These are phyloP conservation scores for Colletotrichum graminicola DNA, from an alignment of 2,329 filamentous ascomycete species.

Conservation along the genomic window DNA sequence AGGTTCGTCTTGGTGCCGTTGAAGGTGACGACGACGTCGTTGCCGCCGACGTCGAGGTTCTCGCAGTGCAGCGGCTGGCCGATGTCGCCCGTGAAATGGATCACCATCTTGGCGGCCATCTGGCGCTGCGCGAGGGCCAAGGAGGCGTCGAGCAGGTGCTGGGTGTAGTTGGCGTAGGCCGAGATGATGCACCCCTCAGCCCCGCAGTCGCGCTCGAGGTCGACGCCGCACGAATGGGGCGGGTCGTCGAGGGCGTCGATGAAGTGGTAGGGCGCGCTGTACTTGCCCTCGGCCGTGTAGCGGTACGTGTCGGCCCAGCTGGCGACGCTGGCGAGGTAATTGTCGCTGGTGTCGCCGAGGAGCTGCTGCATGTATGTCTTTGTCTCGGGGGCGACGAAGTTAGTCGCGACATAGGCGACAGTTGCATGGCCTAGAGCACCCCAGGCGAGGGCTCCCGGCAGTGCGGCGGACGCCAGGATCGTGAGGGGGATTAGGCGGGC, in stretches of 20 bases:
- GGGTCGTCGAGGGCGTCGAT: slow-evolving; percentile 43
- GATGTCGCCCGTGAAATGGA: slow-evolving; percentile 42
- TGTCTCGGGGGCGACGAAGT: slow-evolving; percentile 59
- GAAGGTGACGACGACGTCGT: slow-evolving; percentile 64
- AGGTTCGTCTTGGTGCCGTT: slow-evolving; percentile 66
- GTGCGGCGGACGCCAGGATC: slow-evolving; percentile 43
- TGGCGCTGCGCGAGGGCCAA: slow-evolving; percentile 47
- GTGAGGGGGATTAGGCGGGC: slow-evolving; percentile 43
- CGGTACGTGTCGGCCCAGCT: slow-evolving; percentile 46
- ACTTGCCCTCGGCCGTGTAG: slow-evolving; percentile 43
- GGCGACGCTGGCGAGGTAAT: slow-evolving; percentile 63
- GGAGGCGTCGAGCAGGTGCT: slow-evolving; percentile 58
- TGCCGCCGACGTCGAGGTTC: slow-evolving; percentile 41
- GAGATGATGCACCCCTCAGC: slow-evolving; percentile 41
- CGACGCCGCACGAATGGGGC: slow-evolving; percentile 39
- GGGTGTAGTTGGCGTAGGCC: slow-evolving; percentile 43
- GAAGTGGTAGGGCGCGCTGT: slow-evolving; percentile 42
- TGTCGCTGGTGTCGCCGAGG: slow-evolving; percentile 57
- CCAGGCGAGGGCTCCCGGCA: slow-evolving; percentile 50
- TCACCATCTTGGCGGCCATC: slow-evolving; percentile 44
- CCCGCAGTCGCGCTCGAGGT: slow-evolving; percentile 43
- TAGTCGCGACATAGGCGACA: slow-evolving; percentile 65
- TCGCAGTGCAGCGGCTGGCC: slow-evolving; percentile 44
- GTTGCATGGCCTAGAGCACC: slow-evolving; percentile 63
- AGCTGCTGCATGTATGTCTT: slow-evolving; percentile 38